A percentile compares a stretch with the other conserved stretches of the same genome.
These are phyloP conservation scores for Syzygium malaccense DNA, from an alignment of 441 rosid species.

Conservation along the genomic window DNA sequence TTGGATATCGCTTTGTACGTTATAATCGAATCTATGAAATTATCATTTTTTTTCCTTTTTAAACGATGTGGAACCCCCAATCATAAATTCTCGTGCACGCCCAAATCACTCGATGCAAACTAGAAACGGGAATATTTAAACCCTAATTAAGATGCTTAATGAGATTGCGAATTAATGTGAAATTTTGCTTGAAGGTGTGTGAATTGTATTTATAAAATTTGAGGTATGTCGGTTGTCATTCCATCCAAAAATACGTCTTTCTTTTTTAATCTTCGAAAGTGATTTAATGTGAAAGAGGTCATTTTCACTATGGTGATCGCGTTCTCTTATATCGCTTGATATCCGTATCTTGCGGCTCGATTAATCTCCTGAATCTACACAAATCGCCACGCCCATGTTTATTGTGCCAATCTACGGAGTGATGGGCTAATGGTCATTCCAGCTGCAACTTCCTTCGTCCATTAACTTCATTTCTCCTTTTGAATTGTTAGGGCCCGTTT, in stretches of 20 bases:
- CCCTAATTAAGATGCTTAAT: not conserved
- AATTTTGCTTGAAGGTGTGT: not conserved
- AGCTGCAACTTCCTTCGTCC: too few species aligned
- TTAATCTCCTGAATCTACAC: not conserved
- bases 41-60: not conserved
- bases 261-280: not conserved
- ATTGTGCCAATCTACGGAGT: too few species aligned
- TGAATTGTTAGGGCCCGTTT: too few species aligned
- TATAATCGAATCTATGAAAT: not conserved
- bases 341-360: not conserved
- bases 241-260: not conserved
- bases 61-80: not conserved
- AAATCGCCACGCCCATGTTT: too few species aligned
- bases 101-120: not conserved
- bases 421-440: too few species aligned
- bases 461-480: too few species aligned
- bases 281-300: not conserved
- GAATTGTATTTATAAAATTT: too few species aligned
- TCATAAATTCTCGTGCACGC: accelerated
- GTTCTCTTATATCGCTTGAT: too few species aligned
- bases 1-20: not conserved
- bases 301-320: too few species aligned
- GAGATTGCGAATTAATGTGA: not conserved
- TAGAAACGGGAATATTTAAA: not conserved
- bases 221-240: not conserved